Evolutionary conservation across 768 basidiomycete genomes (phyloP).

Genomic region (Gymnopilus dilepis): DNA sequence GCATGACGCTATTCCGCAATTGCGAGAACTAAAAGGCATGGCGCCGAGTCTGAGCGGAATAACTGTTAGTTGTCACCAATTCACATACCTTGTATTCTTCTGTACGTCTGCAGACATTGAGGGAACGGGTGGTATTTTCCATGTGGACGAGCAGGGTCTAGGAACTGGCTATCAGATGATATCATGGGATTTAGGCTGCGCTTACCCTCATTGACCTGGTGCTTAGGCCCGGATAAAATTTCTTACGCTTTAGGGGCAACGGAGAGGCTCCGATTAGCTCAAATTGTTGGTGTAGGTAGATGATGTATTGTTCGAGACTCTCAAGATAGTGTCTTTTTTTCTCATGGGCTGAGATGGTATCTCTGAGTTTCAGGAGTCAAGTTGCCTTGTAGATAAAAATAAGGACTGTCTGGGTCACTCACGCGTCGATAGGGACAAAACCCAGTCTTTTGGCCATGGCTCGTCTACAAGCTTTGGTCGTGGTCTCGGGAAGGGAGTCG

Average conservation of each 20-base stretch:
- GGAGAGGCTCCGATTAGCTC: slow-evolving; percentile 53
- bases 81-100: slow-evolving; percentile 60
- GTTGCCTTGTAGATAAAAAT: slow-evolving; percentile 5
- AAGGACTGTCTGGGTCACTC: slow-evolving; percentile 30
- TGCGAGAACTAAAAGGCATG: background rate
- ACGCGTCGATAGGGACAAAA: slow-evolving; percentile 68
- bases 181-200: slow-evolving; percentile 15
- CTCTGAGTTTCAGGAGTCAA: slow-evolving; percentile 40
- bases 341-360: slow-evolving; percentile 79
- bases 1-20: too few species aligned
- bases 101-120: slow-evolving; percentile 52
- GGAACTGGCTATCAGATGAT: background rate
- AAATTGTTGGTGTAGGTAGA: slow-evolving; percentile 68
- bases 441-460: slow-evolving; percentile 59
- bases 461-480: slow-evolving; percentile 61
- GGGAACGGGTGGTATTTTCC: slow-evolving; percentile 57
- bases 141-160: slow-evolving; percentile 76
- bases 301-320: slow-evolving; percentile 73
- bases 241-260: slow-evolving; percentile 52
- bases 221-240: slow-evolving; percentile 57
- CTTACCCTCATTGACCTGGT: slow-evolving; percentile 70
- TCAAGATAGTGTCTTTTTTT: slow-evolving; percentile 78
- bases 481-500: slow-evolving; percentile 42
- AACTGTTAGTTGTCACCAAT: background rate
- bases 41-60: background rate